Base-by-base conservation (phyloP, 2,329 filamentous ascomycete genomes). In the Epichloe sp. region DNA sequence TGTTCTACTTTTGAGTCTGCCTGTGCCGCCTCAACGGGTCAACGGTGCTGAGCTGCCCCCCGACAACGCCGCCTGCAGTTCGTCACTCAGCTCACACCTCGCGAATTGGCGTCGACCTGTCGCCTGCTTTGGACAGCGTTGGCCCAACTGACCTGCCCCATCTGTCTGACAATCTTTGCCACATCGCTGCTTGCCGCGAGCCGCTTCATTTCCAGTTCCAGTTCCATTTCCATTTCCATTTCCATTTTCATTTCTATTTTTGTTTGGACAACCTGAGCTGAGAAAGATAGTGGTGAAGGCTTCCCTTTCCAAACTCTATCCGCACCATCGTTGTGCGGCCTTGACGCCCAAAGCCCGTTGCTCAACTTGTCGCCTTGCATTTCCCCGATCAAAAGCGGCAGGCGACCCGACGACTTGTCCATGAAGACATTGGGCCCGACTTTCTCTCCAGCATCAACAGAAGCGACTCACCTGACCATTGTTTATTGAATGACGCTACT, bases 401-500 rank as follows among this genome's bases (percentile, higher is more conserved):
- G 43, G 17, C 21, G 43, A 50, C 26, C 26, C 17, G 12, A 48
- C 45, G 21, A 43, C n/a, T 7, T 7, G 12, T 3, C 40, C 41
- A 8, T 10, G 15, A 48, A 45, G 50, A 34, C 43, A 37, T 34
- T 37, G 17, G 35, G 35, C 3, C 44, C 4, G 14, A 21, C 14
- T 44, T 15, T 47, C 47, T 44, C 21, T 23, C 37, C 19, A 12
- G 42, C 23, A 41, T 37, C 40, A 10, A 47, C 38, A 41, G 8
- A 47, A 19, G 21, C 34, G 37, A 36, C 50, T 49, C 50, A 48
- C 41, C 35, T 40, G 37, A 40, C n/a, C 48, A n/a, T 49, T 52
- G 49, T 49, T 48, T 47, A 46, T 53, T 51, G 54, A 44, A 53
- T 48, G 51, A 55, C 53, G 52, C 55, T 50, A 54, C 44, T 19